These are phyloP conservation scores for Rostrohypoxylon terebratum DNA, from an alignment of 495 filamentous ascomycete genomes.

Conservation along the genomic window DNA sequence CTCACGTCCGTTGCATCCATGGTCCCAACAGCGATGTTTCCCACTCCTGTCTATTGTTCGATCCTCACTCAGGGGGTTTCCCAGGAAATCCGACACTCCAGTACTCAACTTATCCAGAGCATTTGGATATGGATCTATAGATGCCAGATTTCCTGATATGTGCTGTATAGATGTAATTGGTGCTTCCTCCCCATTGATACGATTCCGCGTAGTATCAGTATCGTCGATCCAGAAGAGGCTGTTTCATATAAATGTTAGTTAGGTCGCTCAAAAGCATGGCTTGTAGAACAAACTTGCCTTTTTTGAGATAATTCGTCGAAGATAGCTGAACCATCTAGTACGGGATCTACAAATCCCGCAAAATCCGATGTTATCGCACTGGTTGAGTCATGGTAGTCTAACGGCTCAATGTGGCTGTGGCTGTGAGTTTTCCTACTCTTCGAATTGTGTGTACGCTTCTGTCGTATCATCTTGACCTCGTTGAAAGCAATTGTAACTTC, in stretches of 20 bases:
- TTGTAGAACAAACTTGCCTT: slow-evolving; percentile 26
- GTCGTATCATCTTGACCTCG: slow-evolving; percentile 35
- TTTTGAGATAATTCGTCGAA: slow-evolving; percentile 45
- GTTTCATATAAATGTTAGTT: slow-evolving; percentile 20
- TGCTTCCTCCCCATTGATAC: slow-evolving; percentile 44
- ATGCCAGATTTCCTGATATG: slow-evolving; percentile 39
- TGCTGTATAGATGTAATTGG: slow-evolving; percentile 43
- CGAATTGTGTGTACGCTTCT: slow-evolving; percentile 33
- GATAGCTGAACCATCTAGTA: slow-evolving; percentile 39
- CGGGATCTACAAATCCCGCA: slow-evolving; percentile 37
- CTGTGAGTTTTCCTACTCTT: slow-evolving; percentile 33
- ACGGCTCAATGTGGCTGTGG: slow-evolving; percentile 13
- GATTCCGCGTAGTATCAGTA: slow-evolving; percentile 43
- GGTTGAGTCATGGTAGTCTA: slow-evolving; percentile 23
- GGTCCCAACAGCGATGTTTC: slow-evolving; percentile 95
- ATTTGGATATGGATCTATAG: slow-evolving; percentile 32
- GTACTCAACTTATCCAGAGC: slow-evolving; percentile 41
- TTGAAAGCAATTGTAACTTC: slow-evolving; percentile 19
- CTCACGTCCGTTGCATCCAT: slow-evolving; percentile 93
- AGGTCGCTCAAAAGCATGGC: background rate
- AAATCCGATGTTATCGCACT: slow-evolving; percentile 26
- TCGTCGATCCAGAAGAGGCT: slow-evolving; percentile 44
- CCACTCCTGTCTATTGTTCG: slow-evolving; percentile 29
- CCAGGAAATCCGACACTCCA: slow-evolving; percentile 39
- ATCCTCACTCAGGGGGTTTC: slow-evolving; percentile 31